A percentile compares a stretch with the other conserved stretches of the same genome.
Conservation (phyloP, 805 yeast genomes). For the Clavispora vitiphila region DNA sequence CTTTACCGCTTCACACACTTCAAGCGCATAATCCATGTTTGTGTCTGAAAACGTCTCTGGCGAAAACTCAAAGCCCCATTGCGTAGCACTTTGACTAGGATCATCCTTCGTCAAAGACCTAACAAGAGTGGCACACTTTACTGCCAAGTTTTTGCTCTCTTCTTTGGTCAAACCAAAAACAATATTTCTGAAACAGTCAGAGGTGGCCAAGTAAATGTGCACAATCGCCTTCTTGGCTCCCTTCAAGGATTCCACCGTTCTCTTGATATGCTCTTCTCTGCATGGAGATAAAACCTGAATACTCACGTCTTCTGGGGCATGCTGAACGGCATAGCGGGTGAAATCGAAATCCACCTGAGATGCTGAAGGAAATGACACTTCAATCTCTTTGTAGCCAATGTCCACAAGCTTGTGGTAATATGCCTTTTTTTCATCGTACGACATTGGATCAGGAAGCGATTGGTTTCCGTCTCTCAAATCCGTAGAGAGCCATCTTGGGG, state of each 20-base stretch:
- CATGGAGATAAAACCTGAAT: conserved; percentile 76
- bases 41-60: conserved; percentile 80
- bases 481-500: conserved; percentile 82
- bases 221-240: conserved; percentile 76
- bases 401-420: conserved; percentile 66
- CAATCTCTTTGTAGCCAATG: conserved; percentile 77
- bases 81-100: conserved; percentile 45
- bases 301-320: conserved; percentile 71
- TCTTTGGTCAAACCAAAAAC: conserved; percentile 62
- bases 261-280: conserved; percentile 63
- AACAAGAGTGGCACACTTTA: conserved; percentile 57
- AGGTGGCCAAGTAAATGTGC: conserved; percentile 72
- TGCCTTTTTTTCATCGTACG: conserved; percentile 68
- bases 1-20: conserved; percentile 72
- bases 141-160: conserved; percentile 57
- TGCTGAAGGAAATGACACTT: conserved; percentile 79
- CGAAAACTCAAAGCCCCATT: conserved; percentile 73
- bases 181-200: conserved; percentile 67
- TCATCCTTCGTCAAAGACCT: conserved; percentile 67
- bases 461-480: conserved; percentile 84
- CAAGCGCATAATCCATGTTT: conserved; percentile 54
- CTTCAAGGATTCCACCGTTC: conserved; percentile 66
- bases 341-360: conserved; percentile 78
- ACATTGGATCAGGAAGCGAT: conserved; percentile 82
- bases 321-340: conserved; percentile 67